Evolutionary conservation across 148 eudicot genomes (phyloP).

Genomic region (Nepenthes gracilis): DNA sequence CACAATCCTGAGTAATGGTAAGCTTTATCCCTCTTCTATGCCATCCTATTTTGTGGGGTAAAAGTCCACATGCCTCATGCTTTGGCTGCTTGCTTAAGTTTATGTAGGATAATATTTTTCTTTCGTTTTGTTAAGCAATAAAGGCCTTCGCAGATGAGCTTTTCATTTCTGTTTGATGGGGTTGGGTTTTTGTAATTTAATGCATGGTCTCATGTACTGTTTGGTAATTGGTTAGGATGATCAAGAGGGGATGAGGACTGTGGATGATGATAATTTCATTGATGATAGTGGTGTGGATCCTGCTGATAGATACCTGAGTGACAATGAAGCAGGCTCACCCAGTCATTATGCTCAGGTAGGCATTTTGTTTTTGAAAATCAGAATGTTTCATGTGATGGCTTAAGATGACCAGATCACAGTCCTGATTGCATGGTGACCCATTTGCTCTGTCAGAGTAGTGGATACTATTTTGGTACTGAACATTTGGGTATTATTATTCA

Average conservation of each 20-base stretch:
- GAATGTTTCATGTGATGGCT: background rate
- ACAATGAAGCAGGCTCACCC: slow-evolving; percentile 63
- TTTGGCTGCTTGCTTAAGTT: background rate
- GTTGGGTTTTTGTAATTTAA: background rate
- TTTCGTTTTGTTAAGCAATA: background rate
- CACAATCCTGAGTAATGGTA: no score
- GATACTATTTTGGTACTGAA: no score
- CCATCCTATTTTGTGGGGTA: background rate
- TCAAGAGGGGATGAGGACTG: slow-evolving; percentile 47
- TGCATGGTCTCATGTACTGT: background rate
- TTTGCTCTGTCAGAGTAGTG: background rate
- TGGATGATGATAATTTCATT: slow-evolving; percentile 89
- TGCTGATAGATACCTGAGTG: slow-evolving; percentile 60
- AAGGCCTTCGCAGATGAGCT: background rate
- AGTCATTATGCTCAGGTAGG: slow-evolving; percentile 71
- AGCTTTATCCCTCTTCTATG: no score
- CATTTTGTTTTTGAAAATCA: background rate
- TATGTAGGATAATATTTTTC: background rate
- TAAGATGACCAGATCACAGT: background rate
- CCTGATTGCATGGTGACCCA: no score
- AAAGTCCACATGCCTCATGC: no score
- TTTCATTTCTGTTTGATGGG: slow-evolving; percentile 1
- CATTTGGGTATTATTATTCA: no score
- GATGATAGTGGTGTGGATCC: slow-evolving; percentile 91
- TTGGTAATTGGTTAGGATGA: slow-evolving; percentile 49